phyloP scores from a whole-genome alignment of 805 yeast genomes.

The Saccharomyces mikatae region DNA sequence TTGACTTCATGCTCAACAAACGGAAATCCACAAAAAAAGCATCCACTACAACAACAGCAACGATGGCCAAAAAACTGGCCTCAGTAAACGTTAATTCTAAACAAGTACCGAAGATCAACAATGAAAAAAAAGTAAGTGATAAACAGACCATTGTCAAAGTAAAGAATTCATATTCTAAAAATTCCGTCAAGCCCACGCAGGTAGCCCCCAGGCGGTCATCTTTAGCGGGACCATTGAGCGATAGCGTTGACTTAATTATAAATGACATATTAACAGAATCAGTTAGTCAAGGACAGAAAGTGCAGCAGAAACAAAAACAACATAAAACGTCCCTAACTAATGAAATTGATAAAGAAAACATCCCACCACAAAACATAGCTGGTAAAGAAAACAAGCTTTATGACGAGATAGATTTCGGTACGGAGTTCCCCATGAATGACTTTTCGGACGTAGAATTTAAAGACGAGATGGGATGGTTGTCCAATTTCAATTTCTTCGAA shows the following conservation, averaged over 20 bases:
- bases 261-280: neutral
- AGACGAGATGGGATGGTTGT: constrained; percentile 20
- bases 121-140: constrained; percentile 2
- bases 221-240: neutral
- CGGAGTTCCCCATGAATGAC: constrained; percentile 13
- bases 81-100: neutral
- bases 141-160: neutral
- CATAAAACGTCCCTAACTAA: neutral
- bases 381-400: neutral
- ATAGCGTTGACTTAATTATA: neutral
- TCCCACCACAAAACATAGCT: constrained; percentile 13
- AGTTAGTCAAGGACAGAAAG: neutral
- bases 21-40: constrained; percentile 9
- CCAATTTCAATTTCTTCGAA: constrained; percentile 16
- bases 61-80: neutral
- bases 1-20: constrained; percentile 29
- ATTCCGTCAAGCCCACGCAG: constrained; percentile 1
- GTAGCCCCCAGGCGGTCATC: neutral
- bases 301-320: neutral
- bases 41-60: constrained; percentile 2
- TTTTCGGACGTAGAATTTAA: constrained; percentile 12
- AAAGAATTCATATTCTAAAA: neutral
- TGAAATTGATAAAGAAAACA: constrained; percentile 25
- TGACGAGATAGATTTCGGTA: neutral
- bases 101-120: neutral